Evolutionary conservation across 2,329 filamentous ascomycete genomes (phyloP), one percentile per base, ranked within the genome.

Genomic region (Emergomyces africanus): DNA sequence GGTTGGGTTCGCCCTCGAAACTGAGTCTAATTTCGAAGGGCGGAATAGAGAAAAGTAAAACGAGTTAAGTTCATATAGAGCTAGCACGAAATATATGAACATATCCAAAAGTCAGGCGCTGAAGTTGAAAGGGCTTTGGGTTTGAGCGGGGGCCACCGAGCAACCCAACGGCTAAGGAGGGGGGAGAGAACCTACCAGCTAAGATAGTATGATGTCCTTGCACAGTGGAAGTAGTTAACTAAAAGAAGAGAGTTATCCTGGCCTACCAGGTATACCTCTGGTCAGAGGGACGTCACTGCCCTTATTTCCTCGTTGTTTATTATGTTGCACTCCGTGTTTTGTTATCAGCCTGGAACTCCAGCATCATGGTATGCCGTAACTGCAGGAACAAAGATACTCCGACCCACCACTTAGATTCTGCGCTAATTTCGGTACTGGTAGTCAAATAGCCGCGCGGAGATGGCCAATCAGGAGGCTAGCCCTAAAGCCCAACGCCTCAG

Each of bases 331-430:
- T 37, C n/a, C 18, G 33, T 35, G 33, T 53, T 53, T 35, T n/a
- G n/a, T n/a, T 23, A 53, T 53, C 28, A 35, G 30, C 49, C n/a
- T 23, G 20, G 15, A n/a, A n/a, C 49, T 15, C 18, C n/a, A 23
- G n/a, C 14, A 20, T 20, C 33, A 35, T 33, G 18, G 5, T 1
- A 28, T 8, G 20, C 44, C 10, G 9, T 35, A 54, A n/a, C 30
- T 25, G 20, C 28, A 54, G 50, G 50, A 54, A 54, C 50, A 54
- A 54, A 54, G 33, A 54, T 54, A 25, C 37, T 54, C 50, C 50
- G 30, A 12, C 23, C 3, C 12, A 14, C 44, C 28, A 33, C n/a
- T 12, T 2, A 12, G 20, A 28, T 25, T 48, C 15, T 33, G 25
- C 48, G 23, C 48, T 18, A n/a, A 4, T 15, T 51, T n/a, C 50